Conservation (phyloP, 345 rosid species). For the Corchorus capsularis region DNA sequence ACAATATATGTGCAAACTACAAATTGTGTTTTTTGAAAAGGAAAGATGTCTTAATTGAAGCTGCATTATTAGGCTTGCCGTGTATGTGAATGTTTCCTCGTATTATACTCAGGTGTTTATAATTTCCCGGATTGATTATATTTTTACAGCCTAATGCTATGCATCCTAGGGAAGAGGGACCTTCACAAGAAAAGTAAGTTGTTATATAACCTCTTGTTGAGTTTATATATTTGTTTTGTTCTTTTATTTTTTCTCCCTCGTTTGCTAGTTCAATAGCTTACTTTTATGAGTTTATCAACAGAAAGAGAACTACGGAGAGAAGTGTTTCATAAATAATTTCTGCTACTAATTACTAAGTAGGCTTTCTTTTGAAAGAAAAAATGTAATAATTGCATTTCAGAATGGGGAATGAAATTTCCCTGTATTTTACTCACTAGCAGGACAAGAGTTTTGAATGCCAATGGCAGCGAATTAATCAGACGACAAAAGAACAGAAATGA, state of each 20-base stretch:
- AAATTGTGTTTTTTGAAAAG: background rate
- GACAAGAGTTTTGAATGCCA: conserved; percentile 23
- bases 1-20: background rate
- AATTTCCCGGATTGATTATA: background rate
- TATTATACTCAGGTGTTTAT: background rate
- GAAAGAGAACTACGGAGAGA: background rate
- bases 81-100: background rate
- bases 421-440: conserved; percentile 1
- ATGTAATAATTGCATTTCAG: background rate
- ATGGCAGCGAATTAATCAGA: conserved; percentile 23
- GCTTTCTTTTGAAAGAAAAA: conserved; percentile 1
- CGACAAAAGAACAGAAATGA: conserved; percentile 32
- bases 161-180: conserved; percentile 24
- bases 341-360: conserved; percentile 5
- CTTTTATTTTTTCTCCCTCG: background rate
- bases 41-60: background rate
- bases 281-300: background rate
- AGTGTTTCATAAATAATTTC: conserved; percentile 8
- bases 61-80: background rate
- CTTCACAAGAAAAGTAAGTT: conserved; percentile 16
- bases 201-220: conserved; percentile 14
- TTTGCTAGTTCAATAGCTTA: background rate
- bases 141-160: conserved; percentile 26
- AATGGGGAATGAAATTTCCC: conserved; percentile 2
- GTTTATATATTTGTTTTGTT: conserved; percentile 20